Evolutionary conservation across 2,329 filamentous ascomycete genomes (phyloP), one percentile per base, ranked within the genome.

Genomic region (Pseudonectria foliicola): DNA sequence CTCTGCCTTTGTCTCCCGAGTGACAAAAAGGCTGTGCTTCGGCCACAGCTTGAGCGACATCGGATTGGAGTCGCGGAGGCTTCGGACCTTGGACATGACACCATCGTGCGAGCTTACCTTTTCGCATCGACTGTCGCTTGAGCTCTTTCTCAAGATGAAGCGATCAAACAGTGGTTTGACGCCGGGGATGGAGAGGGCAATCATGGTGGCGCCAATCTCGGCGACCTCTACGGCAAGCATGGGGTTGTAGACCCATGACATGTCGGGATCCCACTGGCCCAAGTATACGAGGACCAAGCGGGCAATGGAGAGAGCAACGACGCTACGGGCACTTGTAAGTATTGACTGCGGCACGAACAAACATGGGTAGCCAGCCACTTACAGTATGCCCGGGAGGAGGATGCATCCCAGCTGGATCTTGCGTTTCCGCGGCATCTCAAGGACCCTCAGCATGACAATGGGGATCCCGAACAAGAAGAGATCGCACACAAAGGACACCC

Each of bases 181-280:
- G 3, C 67, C 69, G 0, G 70, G 70, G 0, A 72, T 57, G 0
- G 70, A 73, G 2, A 73, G 59, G 2, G 70, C 67, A 26, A 72
- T 64, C 15, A 73, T 46, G 0, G 70, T 73, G 2, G 62, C 60
- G 4, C 67, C 68, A 13, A 73, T 67, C 27, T 73, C 70, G 2
- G 69, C 62, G 3, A 64, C 64, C 48, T 73, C 69, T 4, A 72
- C 61, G 3, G 55, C 65, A 4, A 73, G 52, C 56, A 72, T 63
- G 1, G 68, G 64, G 34, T 70, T 64, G 45, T 73, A 73, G 15
- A 59, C 56, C 70, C 70, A 73, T 12, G 67, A 70, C 52, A 58
- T 57, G 44, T 73, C 70, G 3, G 54, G 37, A 18, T 65, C 54
- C 64, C 63, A 66, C 35, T 71, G 67, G 1, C 69, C 68, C 15